phyloP scores from a whole-genome alignment of 1,139 yeast genomes.

The Yamadazyma songkhlaensis region DNA sequence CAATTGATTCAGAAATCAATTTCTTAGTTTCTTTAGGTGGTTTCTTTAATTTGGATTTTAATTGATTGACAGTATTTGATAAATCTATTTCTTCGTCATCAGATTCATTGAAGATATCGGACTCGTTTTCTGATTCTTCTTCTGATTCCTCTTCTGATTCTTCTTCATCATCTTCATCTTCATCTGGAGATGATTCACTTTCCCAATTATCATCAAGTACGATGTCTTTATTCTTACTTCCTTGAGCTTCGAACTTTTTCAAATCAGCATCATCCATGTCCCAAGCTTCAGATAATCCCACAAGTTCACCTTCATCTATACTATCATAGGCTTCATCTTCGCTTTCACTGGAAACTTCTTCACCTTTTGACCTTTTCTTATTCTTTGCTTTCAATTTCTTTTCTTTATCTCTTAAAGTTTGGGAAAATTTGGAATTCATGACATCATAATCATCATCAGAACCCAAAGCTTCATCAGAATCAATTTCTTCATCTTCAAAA shows the following conservation, averaged over 20 bases:
- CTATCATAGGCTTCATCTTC: slow-evolving; percentile 47
- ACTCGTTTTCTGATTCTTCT: slow-evolving; percentile 17
- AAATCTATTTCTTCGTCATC: slow-evolving; percentile 29
- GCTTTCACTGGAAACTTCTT: slow-evolving; percentile 17
- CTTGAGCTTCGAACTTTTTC: slow-evolving; percentile 17
- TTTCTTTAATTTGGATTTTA: slow-evolving; percentile 29
- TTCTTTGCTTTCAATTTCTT: slow-evolving; percentile 32
- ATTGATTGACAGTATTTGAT: slow-evolving; percentile 27
- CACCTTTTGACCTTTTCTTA: slow-evolving; percentile 19
- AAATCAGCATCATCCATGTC: slow-evolving; percentile 67
- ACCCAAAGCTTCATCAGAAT: slow-evolving; percentile 75
- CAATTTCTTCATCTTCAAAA: slow-evolving; percentile 65
- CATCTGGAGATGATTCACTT: slow-evolving; percentile 21
- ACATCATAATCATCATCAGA: slow-evolving; percentile 74
- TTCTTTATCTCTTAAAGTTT: slow-evolving; percentile 57
- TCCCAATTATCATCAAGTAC: slow-evolving; percentile 46
- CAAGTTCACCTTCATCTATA: slow-evolving; percentile 70
- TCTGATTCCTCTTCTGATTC: slow-evolving; percentile 13
- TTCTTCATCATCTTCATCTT: slow-evolving; percentile 13
- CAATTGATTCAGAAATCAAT: slow-evolving; percentile 50
- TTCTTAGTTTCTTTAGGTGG: slow-evolving; percentile 36
- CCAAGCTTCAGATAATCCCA: slow-evolving; percentile 84
- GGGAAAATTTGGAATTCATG: slow-evolving; percentile 64
- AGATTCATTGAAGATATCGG: slow-evolving; percentile 20
- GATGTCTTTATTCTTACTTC: slow-evolving; percentile 25